A percentile compares a stretch with the other conserved stretches of the same genome.
Conservation (phyloP, 2,329 filamentous ascomycete genomes). For the Dactylonectria estremocensis region DNA sequence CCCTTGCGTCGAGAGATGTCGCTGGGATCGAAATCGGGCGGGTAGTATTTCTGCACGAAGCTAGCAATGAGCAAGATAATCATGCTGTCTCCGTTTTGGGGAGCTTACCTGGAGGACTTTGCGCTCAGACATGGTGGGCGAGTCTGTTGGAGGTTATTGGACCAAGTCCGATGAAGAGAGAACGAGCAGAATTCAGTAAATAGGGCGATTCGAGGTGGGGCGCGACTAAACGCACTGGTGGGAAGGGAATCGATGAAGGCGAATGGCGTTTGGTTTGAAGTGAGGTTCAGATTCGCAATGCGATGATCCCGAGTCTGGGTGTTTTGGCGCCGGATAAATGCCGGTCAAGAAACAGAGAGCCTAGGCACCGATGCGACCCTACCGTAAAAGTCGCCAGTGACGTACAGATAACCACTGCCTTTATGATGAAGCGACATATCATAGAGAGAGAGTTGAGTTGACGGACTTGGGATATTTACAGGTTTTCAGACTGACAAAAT, state of each 20-base stretch:
- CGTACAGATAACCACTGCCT: background rate
- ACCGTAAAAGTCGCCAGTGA: background rate
- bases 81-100: background rate
- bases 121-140: constrained; percentile 82
- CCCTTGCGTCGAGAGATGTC: constrained; percentile 80
- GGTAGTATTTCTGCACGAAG: constrained; percentile 68
- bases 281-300: constrained; percentile 1
- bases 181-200: background rate
- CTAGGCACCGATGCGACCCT: background rate
- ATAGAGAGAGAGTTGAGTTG: too few species aligned
- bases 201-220: background rate
- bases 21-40: constrained; percentile 91
- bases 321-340: constrained; percentile 17
- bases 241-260: constrained; percentile 1
- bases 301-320: background rate
- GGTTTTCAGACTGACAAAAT: too few species aligned
- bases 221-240: background rate
- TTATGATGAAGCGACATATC: background rate
- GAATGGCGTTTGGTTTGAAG: too few species aligned
- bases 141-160: background rate
- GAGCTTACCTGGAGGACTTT: constrained; percentile 74
- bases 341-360: background rate
- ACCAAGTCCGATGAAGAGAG: background rate
- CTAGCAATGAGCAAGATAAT: background rate
- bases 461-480: too few species aligned